Conservation (phyloP, 495 filamentous ascomycete species). For the Emericellopsis terricola region DNA sequence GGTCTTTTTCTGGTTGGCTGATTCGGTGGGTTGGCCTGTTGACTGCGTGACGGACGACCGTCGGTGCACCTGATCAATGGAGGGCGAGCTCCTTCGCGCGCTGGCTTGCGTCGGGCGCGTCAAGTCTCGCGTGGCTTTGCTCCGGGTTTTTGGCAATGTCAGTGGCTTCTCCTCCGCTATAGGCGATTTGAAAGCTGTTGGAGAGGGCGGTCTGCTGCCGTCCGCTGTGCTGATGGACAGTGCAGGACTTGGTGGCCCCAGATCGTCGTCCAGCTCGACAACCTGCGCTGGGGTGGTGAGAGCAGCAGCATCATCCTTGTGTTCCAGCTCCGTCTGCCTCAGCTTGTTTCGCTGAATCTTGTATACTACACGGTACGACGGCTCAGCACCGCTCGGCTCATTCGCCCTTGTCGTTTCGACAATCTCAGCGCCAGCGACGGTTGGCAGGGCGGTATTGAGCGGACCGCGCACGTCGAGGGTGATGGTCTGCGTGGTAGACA, state of each 20-base stretch:
- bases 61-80: too few relatives aligned
- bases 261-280: too few relatives aligned
- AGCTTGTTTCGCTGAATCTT: conserved; percentile 20
- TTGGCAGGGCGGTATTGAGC: conserved; percentile 35
- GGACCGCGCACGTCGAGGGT: conserved; percentile 54
- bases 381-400: neutral
- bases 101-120: neutral
- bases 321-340: conserved; percentile 16
- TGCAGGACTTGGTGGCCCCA: too few relatives aligned
- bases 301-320: conserved; percentile 11
- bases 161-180: too few relatives aligned
- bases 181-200: too few relatives aligned
- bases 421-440: conserved; percentile 49
- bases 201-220: too few relatives aligned
- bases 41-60: too few relatives aligned
- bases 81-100: neutral
- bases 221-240: too few relatives aligned
- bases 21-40: too few relatives aligned
- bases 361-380: conserved; percentile 22
- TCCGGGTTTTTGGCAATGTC: too few relatives aligned
- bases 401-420: conserved; percentile 28
- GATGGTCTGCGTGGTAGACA: conserved; percentile 47
- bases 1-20: conserved; percentile 1
- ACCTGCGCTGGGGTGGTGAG: too few relatives aligned
- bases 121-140: neutral